These are phyloP conservation scores for Chrysanthemum seticuspe DNA, from an alignment of 129 eudicot species.

Conservation along the genomic window DNA sequence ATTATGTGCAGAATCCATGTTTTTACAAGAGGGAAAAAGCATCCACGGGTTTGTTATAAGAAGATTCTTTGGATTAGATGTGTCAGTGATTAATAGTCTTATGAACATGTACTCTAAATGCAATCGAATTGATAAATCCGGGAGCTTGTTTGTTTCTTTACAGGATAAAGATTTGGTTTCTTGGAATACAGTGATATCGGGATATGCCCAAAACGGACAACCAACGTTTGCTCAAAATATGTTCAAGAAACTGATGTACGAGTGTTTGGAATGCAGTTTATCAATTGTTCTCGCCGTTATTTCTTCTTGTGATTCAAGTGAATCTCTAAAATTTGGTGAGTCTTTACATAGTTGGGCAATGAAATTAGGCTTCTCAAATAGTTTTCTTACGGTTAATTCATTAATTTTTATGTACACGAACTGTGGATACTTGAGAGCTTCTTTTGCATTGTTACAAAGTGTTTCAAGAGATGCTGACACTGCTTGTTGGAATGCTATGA, in stretches of 20 bases:
- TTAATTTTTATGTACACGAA: constrained; percentile 60
- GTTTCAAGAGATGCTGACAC: constrained; percentile 37
- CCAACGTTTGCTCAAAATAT: constrained; percentile 42
- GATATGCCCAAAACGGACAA: constrained; percentile 55
- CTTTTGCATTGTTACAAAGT: constrained; percentile 32
- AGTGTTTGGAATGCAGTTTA: constrained; percentile 36
- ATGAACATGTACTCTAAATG: constrained; percentile 64
- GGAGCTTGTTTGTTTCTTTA: constrained; percentile 33
- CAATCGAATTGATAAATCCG: constrained; percentile 35
- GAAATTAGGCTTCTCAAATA: constrained; percentile 52
- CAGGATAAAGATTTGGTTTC: constrained; percentile 51
- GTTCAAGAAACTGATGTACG: constrained; percentile 43
- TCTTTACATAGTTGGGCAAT: constrained; percentile 53
- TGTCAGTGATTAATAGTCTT: constrained; percentile 43
- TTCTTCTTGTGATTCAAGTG: constrained; percentile 54
- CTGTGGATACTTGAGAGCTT: constrained; percentile 50
- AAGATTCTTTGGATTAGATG: constrained; percentile 30
- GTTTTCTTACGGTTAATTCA: constrained; percentile 45
- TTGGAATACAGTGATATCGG: constrained; percentile 69
- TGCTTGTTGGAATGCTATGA: constrained; percentile 61
- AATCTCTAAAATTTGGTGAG: constrained; percentile 47
- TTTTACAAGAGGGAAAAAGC: constrained; percentile 45
- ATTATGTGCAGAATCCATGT: constrained; percentile 52
- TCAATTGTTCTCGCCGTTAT: constrained; percentile 51
- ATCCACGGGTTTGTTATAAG: constrained; percentile 46